phyloP scores from a whole-genome alignment of 2,329 filamentous ascomycete genomes.

The Neofusicoccum umdonicola region DNA sequence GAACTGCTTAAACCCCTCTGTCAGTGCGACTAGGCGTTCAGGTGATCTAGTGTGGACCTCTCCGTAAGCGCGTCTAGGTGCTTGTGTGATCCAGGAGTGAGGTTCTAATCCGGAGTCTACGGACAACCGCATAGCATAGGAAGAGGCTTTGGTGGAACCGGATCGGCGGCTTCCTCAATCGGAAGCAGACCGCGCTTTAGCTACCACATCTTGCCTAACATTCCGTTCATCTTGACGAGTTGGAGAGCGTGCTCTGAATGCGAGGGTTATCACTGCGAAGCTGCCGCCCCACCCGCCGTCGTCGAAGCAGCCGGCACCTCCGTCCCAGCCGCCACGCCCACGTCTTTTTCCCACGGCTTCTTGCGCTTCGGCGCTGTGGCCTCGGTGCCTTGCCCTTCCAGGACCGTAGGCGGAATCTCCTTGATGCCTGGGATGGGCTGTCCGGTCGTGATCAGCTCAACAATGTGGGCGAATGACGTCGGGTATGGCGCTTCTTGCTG shows the following conservation, averaged over 20 bases:
- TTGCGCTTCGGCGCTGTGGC: conserved; percentile 53
- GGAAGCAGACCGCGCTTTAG: neutral
- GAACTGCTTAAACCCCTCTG: neutral
- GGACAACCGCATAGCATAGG: neutral
- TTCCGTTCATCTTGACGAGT: neutral
- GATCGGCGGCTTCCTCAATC: neutral
- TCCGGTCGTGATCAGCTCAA: conserved; percentile 78
- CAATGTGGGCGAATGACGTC: conserved; percentile 78
- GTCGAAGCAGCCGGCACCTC: no score
- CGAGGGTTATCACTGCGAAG: neutral
- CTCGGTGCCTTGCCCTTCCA: conserved; percentile 65
- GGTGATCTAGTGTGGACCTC: neutral
- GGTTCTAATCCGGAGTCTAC: no score
- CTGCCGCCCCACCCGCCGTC: neutral
- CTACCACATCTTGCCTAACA: neutral
- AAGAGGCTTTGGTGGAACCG: neutral
- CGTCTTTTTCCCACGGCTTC: conserved; percentile 73
- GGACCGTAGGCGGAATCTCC: conserved; percentile 77
- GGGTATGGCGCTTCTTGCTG: conserved; percentile 64
- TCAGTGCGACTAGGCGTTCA: neutral
- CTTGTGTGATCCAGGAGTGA: neutral
- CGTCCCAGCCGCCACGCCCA: neutral
- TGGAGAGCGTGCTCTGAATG: neutral
- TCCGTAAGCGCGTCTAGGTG: neutral
- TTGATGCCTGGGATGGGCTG: conserved; percentile 83